These are phyloP conservation scores for Penicillium sp. DNA, from an alignment of 2,329 filamentous ascomycete genomes.

Conservation along the genomic window DNA sequence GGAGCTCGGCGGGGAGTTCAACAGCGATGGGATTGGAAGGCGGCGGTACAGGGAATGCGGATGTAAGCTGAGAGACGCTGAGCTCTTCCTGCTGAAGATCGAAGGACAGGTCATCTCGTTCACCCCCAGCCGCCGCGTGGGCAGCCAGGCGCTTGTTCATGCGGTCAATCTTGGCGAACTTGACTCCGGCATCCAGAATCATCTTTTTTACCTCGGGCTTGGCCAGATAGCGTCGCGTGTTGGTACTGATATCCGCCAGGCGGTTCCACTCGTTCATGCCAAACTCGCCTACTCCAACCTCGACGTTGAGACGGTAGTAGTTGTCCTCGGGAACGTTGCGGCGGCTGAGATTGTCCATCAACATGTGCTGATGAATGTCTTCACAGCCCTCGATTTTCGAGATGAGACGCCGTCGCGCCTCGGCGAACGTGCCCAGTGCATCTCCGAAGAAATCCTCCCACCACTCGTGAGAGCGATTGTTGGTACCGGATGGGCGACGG, in stretches of 20 bases:
- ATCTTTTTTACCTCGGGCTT: constrained; percentile 72
- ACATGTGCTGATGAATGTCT: constrained; percentile 82
- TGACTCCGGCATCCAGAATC: constrained; percentile 72
- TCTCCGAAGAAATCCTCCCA: constrained; percentile 80
- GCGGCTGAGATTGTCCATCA: constrained; percentile 71
- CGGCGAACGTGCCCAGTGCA: constrained; percentile 80
- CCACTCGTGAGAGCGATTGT: constrained; percentile 71
- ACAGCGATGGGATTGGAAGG: constrained; percentile 52
- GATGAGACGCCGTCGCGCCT: constrained; percentile 80
- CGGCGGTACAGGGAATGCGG: constrained; percentile 29
- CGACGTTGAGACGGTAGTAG: constrained; percentile 95
- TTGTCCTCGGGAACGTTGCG: constrained; percentile 81
- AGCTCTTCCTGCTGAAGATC: constrained; percentile 31
- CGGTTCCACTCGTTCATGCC: constrained; percentile 98
- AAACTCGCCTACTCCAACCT: constrained; percentile 93
- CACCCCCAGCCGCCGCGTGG: constrained; percentile 37
- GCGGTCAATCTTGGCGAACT: constrained; percentile 78
- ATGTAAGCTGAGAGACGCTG: constrained; percentile 3
- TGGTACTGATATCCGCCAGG: constrained; percentile 90
- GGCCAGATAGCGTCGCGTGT: constrained; percentile 78
- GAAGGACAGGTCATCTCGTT: constrained; percentile 27
- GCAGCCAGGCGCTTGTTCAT: constrained; percentile 68
- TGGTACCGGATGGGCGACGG: constrained; percentile 71
- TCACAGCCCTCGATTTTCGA: constrained; percentile 95
- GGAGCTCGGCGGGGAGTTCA: constrained; percentile 63